Evolutionary conservation across 2,329 filamentous ascomycete species (phyloP).

Genomic region (Colletotrichum melonis): DNA sequence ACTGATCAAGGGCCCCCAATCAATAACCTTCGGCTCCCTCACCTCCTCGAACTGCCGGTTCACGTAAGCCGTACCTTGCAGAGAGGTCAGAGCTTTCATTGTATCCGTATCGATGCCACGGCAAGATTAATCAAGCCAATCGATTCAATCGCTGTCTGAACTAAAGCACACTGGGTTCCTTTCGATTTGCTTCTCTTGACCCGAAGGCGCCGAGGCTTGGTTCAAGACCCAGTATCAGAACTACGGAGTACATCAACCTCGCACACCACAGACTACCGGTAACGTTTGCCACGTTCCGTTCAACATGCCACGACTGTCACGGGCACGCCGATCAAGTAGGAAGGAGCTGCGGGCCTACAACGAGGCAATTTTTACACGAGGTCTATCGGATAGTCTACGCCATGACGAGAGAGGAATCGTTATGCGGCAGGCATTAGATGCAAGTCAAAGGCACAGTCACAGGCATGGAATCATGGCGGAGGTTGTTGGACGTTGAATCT

Average conservation of each 20-base stretch:
- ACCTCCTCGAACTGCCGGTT: conserved; percentile 28
- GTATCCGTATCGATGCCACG: neutral
- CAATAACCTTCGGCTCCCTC: conserved; percentile 15
- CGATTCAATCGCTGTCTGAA: neutral
- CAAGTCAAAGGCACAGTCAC: conserved; percentile 21
- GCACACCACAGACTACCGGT: neutral
- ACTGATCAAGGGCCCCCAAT: neutral
- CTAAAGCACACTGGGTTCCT: neutral
- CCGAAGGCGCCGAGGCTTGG: conserved; percentile 9
- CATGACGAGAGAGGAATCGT: neutral
- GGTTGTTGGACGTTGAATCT: conserved; percentile 18
- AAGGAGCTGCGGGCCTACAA: neutral
- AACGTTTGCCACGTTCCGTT: conserved; percentile 14
- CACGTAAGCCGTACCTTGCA: conserved; percentile 11
- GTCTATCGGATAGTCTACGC: neutral
- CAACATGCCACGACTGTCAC: conserved; percentile 2
- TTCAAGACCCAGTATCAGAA: neutral
- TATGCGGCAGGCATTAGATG: conserved; percentile 2
- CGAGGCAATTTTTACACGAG: conserved; percentile 1
- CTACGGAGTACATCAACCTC: neutral
- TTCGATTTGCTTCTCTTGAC: neutral
- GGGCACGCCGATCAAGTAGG: conserved; percentile 11
- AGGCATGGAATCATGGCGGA: conserved; percentile 7
- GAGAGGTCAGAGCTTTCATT: conserved; percentile 13
- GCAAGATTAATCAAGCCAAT: neutral